These are phyloP conservation scores for Zarea fungicola DNA, from an alignment of 2,329 filamentous ascomycete genomes.

Conservation along the genomic window DNA sequence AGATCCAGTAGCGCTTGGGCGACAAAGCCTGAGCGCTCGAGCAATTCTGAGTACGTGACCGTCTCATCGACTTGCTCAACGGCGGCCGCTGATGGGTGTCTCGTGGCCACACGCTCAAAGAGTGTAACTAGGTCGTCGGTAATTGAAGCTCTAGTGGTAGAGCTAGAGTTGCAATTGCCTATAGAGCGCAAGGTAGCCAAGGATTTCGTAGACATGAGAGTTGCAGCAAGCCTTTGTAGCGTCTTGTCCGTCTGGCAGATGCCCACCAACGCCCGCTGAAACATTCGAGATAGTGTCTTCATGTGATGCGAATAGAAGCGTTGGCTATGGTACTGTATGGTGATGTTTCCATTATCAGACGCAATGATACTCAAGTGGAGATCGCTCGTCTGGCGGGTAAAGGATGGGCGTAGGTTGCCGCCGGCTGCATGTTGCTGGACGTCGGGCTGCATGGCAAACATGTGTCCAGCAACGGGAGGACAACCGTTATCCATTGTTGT, in stretches of 20 bases:
- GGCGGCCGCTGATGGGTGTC: neutral
- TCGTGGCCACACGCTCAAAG: neutral
- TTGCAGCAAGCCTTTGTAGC: neutral
- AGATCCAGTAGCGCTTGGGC: conserved; percentile 8
- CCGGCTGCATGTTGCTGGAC: neutral
- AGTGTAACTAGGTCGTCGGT: neutral
- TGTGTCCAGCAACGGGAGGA: neutral
- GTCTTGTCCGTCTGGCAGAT: neutral
- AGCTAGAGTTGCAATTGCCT: neutral
- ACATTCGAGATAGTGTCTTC: neutral
- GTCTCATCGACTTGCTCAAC: neutral
- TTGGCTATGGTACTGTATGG: neutral
- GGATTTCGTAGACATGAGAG: neutral
- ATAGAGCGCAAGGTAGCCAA: neutral
- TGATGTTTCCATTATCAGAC: neutral
- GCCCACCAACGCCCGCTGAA: neutral
- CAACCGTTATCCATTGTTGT: conserved; percentile 16
- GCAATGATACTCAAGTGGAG: neutral
- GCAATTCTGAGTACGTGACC: conserved; percentile 9
- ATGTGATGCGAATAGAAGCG: neutral
- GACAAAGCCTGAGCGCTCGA: neutral
- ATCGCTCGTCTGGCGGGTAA: neutral
- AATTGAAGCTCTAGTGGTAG: neutral
- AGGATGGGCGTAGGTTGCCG: neutral
- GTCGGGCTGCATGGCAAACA: neutral